Conservation (phyloP, 352 stramenopile species). For the Globisporangium uncinulatum region DNA sequence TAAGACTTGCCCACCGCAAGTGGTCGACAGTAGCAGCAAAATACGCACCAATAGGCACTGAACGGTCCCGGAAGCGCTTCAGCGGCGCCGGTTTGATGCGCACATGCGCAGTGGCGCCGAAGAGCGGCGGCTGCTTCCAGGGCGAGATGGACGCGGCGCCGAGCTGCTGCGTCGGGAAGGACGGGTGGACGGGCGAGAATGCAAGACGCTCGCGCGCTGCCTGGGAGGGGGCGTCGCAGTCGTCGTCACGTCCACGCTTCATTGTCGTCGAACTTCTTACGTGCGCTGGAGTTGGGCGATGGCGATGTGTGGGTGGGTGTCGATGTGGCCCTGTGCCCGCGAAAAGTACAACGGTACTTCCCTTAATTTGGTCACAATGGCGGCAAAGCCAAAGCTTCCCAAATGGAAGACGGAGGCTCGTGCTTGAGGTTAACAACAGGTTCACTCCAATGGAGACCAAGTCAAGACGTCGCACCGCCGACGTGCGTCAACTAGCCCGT, state of each 20-base stretch:
- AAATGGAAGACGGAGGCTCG: too few species aligned
- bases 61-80: conserved; percentile 68
- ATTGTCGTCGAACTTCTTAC: conserved; percentile 4
- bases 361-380: too few species aligned
- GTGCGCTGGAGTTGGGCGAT: background rate
- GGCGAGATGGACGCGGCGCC: conserved; percentile 33
- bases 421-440: too few species aligned
- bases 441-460: too few species aligned
- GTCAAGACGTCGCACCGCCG: too few species aligned
- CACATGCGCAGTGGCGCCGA: conserved; percentile 1
- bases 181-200: conserved; percentile 10
- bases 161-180: conserved; percentile 11
- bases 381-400: too few species aligned
- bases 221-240: conserved; percentile 13
- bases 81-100: conserved; percentile 14
- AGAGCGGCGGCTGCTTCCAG: conserved; percentile 35
- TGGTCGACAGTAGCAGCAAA: background rate
- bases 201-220: background rate
- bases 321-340: too few species aligned
- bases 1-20: too few species aligned
- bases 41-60: conserved; percentile 54
- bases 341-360: too few species aligned
- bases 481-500: too few species aligned
- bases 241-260: conserved; percentile 18
- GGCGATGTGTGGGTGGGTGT: background rate